A percentile compares a stretch with the other conserved stretches of the same genome.
Conservation (phyloP, 768 basidiomycete genomes). For the Phanerochaete carnosa region DNA sequence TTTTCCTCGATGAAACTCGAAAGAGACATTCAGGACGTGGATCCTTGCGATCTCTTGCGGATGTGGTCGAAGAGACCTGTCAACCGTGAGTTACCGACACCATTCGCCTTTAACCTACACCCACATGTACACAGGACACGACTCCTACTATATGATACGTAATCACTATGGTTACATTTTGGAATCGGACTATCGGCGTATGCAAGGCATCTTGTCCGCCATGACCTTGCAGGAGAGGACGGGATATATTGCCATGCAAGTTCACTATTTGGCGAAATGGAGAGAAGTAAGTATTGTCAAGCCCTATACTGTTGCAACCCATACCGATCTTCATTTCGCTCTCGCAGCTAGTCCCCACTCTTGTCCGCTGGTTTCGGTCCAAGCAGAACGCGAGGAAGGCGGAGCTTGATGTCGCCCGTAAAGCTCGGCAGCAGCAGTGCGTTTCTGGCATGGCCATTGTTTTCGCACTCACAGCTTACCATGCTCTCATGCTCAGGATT, state of each 20-base stretch:
- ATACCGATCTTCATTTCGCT: too few relatives aligned
- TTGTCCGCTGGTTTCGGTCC: background rate
- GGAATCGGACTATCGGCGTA: background rate
- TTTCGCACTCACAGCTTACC: background rate
- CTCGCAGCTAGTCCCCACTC: background rate
- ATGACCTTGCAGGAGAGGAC: background rate
- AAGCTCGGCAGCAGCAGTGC: background rate
- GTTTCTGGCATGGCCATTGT: background rate
- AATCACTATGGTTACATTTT: background rate
- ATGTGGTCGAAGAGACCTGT: too few relatives aligned
- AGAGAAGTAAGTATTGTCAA: background rate
- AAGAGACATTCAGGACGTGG: too few relatives aligned
- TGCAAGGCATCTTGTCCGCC: background rate
- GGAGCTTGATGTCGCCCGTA: background rate
- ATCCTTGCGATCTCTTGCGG: too few relatives aligned
- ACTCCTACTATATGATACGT: too few relatives aligned
- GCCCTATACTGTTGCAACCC: too few relatives aligned
- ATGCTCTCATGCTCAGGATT: background rate
- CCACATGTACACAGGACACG: too few relatives aligned
- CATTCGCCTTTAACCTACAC: too few relatives aligned
- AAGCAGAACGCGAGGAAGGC: background rate
- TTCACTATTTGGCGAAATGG: background rate
- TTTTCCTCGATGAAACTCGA: background rate
- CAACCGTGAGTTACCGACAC: too few relatives aligned
- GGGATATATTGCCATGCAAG: background rate